These are phyloP conservation scores for Drechslerella coelobrocha DNA, from an alignment of 2,329 filamentous ascomycete species.

Conservation along the genomic window DNA sequence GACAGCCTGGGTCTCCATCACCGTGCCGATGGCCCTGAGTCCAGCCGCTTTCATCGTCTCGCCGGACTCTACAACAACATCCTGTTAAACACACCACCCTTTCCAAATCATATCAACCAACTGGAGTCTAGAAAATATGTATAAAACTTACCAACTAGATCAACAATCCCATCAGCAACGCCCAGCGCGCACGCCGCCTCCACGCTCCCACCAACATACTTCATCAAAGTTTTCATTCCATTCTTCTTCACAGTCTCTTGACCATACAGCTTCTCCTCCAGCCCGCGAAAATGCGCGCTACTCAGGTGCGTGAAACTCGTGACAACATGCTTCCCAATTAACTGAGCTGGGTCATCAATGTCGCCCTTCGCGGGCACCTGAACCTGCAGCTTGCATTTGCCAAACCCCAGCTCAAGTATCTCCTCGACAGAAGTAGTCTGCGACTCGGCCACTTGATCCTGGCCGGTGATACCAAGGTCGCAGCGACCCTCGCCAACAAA, in stretches of 20 bases:
- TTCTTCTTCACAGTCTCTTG: conserved; percentile 59
- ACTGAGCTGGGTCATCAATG: conserved; percentile 72
- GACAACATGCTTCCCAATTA: conserved; percentile 90
- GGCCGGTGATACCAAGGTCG: conserved; percentile 91
- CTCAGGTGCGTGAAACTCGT: conserved; percentile 92
- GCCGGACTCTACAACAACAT: conserved; percentile 74
- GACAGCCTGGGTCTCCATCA: conserved; percentile 84
- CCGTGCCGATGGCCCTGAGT: conserved; percentile 90
- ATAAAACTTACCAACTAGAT: conserved; percentile 80
- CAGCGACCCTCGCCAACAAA: conserved; percentile 95
- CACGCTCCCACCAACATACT: conserved; percentile 94
- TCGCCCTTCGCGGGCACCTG: conserved; percentile 88
- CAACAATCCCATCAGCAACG: conserved; percentile 95
- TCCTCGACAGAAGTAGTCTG: conserved; percentile 74
- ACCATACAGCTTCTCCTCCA: conserved; percentile 63
- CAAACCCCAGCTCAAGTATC: conserved; percentile 88
- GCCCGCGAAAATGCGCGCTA: conserved; percentile 78
- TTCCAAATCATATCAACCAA: not conserved
- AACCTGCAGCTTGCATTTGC: conserved; percentile 90
- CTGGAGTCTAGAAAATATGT: not conserved
- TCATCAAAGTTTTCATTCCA: conserved; percentile 84
- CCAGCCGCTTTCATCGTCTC: conserved; percentile 98
- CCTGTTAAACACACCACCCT: conserved; percentile 18
- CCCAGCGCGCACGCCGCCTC: conserved; percentile 95
- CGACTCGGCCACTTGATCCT: conserved; percentile 75